Base-by-base conservation (phyloP, 1,139 yeast species). In the Arxiozyma telluris region DNA sequence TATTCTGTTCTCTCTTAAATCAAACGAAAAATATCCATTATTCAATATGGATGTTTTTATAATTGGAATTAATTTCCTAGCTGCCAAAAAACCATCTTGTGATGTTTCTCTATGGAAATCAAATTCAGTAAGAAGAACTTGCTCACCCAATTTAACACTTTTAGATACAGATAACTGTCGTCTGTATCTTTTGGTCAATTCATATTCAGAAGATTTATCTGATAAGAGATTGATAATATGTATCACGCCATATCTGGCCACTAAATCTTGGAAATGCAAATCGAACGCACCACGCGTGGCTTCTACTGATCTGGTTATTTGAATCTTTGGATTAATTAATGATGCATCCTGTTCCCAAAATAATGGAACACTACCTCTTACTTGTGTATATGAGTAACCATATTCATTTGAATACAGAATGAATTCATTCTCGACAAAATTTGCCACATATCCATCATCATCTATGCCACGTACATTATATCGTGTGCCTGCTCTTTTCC, bases 311-410 rank as follows among this genome's bases (percentile, higher is more conserved):
- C 98, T 76, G 0, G 97, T 90, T 15, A 94, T 78, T 43, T 87
- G 86, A 51, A 93, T 88, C 67, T 91, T 93, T 21, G 94, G 91
- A 61, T 84, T 83, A 20, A 93, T 85, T 49, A 82, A 66, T n/a
- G 84, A 73, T 1, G 95, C 83, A 64, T 91, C 98, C 68, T 94
- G 99, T 67, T 94, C 98, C 98, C 98, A 94, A 66, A 94, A 94
- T 1, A 94, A 78, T 0, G 99, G 98, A 3, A 93, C 93, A 18
- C 96, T 87, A 2, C 99, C 99, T 68, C 99, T 76, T 18, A 93
- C 80, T 69, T 91, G 96, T 1, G 87, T 81, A 67, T 84, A 91
- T 1, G 97, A 82, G 66, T 82, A 89, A 53, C 79, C 75, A 41
- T 84, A 76, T 51, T 80, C 80, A 15, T 75, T 72, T 1, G 80